Conservation (phyloP, 2,329 filamentous ascomycete species). For the Fusarium sp. region DNA sequence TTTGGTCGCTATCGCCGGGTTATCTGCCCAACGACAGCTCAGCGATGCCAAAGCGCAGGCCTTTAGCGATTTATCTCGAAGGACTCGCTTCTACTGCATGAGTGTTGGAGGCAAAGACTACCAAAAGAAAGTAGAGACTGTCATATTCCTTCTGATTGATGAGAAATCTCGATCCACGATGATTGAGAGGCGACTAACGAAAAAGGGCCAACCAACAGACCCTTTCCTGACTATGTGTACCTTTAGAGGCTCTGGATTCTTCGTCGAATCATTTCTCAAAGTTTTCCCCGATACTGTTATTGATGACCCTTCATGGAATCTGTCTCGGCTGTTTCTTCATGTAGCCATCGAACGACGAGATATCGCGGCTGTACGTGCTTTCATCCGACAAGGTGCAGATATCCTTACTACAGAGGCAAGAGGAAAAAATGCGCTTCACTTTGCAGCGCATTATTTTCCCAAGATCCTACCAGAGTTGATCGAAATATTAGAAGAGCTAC, state of each 20-base stretch:
- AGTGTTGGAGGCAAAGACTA: neutral
- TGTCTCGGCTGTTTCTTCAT: neutral
- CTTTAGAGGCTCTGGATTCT: neutral
- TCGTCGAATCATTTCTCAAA: neutral
- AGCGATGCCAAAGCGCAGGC: neutral
- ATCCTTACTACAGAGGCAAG: neutral
- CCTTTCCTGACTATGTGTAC: neutral
- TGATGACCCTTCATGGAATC: neutral
- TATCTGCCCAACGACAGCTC: neutral
- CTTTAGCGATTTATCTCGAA: fast-evolving
- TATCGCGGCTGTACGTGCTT: fast-evolving
- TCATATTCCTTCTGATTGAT: neutral
- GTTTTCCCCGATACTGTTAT: fast-evolving
- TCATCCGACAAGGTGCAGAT: neutral
- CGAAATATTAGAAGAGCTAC: neutral
- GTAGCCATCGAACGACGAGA: neutral
- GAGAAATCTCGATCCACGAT: fast-evolving
- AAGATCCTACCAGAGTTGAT: neutral
- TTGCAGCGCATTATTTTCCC: neutral
- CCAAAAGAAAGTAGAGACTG: neutral
- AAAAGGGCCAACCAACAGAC: neutral
- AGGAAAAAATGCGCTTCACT: neutral
- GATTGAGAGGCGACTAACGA: neutral
- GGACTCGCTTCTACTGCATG: constrained; percentile 3
- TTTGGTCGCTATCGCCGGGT: fast-evolving